Evolutionary conservation across 2,329 filamentous ascomycete species (phyloP).

Genomic region (Pseudocercospora fijiensis): DNA sequence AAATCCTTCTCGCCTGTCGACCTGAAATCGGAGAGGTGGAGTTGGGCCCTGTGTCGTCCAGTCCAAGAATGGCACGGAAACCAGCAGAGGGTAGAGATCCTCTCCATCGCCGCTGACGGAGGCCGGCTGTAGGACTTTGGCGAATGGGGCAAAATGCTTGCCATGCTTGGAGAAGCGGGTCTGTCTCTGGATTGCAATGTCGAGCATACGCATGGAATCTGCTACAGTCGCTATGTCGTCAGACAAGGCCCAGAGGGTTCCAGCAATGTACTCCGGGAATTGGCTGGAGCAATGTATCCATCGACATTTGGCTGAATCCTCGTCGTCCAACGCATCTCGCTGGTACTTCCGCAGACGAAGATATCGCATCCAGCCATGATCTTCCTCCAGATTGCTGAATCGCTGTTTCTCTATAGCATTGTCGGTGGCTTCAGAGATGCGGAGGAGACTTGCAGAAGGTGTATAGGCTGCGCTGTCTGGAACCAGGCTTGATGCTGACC

Average conservation of each 20-base stretch:
- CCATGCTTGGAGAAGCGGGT: slow-evolving; percentile 48
- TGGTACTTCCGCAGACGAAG: slow-evolving; percentile 40
- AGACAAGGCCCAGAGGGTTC: slow-evolving; percentile 29
- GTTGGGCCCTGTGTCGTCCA: slow-evolving; percentile 43
- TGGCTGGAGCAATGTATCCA: slow-evolving; percentile 49
- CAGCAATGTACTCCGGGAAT: slow-evolving; percentile 41
- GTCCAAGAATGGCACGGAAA: slow-evolving; percentile 46
- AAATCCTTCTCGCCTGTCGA: slow-evolving; percentile 45
- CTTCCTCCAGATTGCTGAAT: slow-evolving; percentile 38
- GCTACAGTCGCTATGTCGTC: slow-evolving; percentile 25
- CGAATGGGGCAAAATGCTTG: slow-evolving; percentile 46
- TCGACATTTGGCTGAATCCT: slow-evolving; percentile 38
- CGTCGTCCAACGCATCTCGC: slow-evolving; percentile 31
- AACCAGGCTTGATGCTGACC: slow-evolving; percentile 38
- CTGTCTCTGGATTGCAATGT: slow-evolving; percentile 42
- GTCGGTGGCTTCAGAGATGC: slow-evolving; percentile 28
- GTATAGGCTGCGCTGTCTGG: slow-evolving; percentile 31
- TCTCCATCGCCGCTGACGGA: slow-evolving; percentile 16
- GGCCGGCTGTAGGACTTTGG: slow-evolving; percentile 34
- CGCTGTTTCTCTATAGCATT: slow-evolving; percentile 42
- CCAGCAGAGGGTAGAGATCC: slow-evolving; percentile 38
- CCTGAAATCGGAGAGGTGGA: slow-evolving; percentile 44
- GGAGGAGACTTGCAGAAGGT: slow-evolving; percentile 25
- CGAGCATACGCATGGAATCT: slow-evolving; percentile 34
- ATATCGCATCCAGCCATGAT: slow-evolving; percentile 47